Conservation (phyloP, 2,329 filamentous ascomycete species). For the Claviceps cyperi region DNA sequence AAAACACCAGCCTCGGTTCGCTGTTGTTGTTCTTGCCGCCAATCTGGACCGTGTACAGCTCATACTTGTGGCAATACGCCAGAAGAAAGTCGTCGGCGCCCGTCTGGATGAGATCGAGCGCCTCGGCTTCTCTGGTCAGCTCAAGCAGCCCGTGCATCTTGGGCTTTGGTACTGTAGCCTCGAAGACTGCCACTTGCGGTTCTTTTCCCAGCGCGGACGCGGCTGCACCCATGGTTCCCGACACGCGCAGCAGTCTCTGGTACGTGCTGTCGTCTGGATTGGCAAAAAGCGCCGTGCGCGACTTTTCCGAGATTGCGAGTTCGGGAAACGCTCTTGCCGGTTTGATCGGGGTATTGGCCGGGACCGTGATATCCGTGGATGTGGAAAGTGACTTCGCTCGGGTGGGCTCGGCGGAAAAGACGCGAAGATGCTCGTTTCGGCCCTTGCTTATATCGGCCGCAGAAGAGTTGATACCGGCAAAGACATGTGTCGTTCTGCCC, state of each 20-base stretch:
- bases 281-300: constrained; percentile 37
- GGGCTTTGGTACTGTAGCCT: constrained; percentile 35
- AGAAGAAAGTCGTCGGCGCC: constrained; percentile 51
- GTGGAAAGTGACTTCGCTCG: constrained; percentile 16
- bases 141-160: constrained; percentile 35
- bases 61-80: constrained; percentile 64
- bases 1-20: constrained; percentile 40
- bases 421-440: constrained; percentile 71
- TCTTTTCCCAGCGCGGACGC: constrained; percentile 64
- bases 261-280: constrained; percentile 37
- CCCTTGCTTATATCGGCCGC: constrained; percentile 56
- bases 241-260: constrained; percentile 43
- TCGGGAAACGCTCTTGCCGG: constrained; percentile 9
- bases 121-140: constrained; percentile 44
- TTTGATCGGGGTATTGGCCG: constrained; percentile 8
- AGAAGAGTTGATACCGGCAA: constrained; percentile 77
- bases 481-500: constrained; percentile 37
- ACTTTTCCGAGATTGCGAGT: constrained; percentile 34
- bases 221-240: constrained; percentile 57
- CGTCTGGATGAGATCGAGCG: constrained; percentile 53
- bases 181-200: constrained; percentile 69
- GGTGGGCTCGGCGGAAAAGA: constrained; percentile 45
- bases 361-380: constrained; percentile 7
- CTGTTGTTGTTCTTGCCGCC: constrained; percentile 30
- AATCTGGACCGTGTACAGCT: constrained; percentile 55